Evolutionary conservation across 495 filamentous ascomycete species (phyloP).

Genomic region (Annulohypoxylon nitens): DNA sequence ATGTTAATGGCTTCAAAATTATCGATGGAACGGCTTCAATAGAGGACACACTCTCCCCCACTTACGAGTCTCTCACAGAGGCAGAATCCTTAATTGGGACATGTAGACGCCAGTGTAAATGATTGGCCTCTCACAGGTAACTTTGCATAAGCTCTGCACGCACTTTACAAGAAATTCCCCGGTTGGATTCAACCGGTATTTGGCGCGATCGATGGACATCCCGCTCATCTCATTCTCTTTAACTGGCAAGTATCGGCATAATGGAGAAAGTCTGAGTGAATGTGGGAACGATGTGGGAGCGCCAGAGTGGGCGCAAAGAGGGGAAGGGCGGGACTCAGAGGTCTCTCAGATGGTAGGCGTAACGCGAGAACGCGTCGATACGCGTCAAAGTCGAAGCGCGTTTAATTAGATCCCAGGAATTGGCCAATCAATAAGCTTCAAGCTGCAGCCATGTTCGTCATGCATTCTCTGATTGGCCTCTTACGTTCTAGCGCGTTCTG

Average conservation of each 20-base stretch:
- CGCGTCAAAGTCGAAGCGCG: slow-evolving; percentile 25
- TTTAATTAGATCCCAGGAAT: slow-evolving; percentile 35
- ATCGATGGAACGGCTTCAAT: slow-evolving; percentile 4
- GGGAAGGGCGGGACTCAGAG: slow-evolving; percentile 15
- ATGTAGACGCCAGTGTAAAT: slow-evolving; percentile 2
- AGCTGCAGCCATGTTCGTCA: slow-evolving; percentile 31
- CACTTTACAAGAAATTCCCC: slow-evolving; percentile 43
- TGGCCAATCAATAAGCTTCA: slow-evolving; percentile 29
- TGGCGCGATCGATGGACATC: slow-evolving; percentile 34
- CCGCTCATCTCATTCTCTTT: slow-evolving; percentile 23
- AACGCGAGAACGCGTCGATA: slow-evolving; percentile 29
- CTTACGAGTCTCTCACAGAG: slow-evolving; percentile 6
- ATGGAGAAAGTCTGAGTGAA: slow-evolving; percentile 18
- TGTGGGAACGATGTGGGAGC: not conserved
- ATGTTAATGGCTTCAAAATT: not conserved
- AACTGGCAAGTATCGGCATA: slow-evolving; percentile 11
- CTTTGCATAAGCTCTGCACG: slow-evolving; percentile 38
- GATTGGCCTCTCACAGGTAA: slow-evolving; percentile 23
- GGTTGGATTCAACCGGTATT: slow-evolving; percentile 42
- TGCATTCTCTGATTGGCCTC: slow-evolving; percentile 33
- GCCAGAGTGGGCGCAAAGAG: slow-evolving; percentile 2
- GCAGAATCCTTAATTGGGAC: slow-evolving; percentile 2
- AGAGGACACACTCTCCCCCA: not conserved
- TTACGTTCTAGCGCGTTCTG: slow-evolving; percentile 18
- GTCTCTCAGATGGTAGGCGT: not conserved